These are phyloP conservation scores for Achaetomiella virescens DNA, from an alignment of 495 filamentous ascomycete genomes.

Conservation along the genomic window DNA sequence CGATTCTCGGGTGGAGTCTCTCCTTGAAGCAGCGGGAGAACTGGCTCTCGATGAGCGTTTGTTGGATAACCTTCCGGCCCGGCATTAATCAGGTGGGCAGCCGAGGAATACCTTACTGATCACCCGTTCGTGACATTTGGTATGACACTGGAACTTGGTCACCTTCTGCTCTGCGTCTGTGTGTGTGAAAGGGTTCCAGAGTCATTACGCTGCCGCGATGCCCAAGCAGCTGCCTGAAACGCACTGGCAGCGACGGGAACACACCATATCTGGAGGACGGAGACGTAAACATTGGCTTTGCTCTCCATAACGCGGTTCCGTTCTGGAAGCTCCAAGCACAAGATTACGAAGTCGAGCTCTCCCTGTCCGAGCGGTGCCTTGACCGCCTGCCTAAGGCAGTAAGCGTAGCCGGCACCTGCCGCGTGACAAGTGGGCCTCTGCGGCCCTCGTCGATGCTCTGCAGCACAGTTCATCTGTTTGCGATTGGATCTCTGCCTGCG, in stretches of 20 bases:
- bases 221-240: not conserved
- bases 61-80: no score
- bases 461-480: not conserved
- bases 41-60: not conserved
- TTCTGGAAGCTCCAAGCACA: not conserved
- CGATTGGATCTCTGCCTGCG: not conserved
- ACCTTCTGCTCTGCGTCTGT: no score
- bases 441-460: conserved; percentile 1
- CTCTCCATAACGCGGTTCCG: not conserved
- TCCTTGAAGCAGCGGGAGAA: not conserved
- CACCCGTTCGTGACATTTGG: not conserved
- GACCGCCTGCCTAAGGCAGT: conserved; percentile 18
- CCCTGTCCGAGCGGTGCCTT: not conserved
- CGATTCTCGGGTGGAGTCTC: not conserved
- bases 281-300: not conserved
- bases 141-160: no score
- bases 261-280: not conserved
- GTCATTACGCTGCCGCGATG: no score
- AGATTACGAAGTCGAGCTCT: not conserved
- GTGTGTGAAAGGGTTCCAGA: no score
- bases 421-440: not conserved
- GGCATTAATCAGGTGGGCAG: no score
- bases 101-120: no score
- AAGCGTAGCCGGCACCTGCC: conserved; percentile 3
- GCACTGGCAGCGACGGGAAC: not conserved